Base-by-base conservation (phyloP, 2,329 filamentous ascomycete species). In the Akanthomyces dipterigenus region DNA sequence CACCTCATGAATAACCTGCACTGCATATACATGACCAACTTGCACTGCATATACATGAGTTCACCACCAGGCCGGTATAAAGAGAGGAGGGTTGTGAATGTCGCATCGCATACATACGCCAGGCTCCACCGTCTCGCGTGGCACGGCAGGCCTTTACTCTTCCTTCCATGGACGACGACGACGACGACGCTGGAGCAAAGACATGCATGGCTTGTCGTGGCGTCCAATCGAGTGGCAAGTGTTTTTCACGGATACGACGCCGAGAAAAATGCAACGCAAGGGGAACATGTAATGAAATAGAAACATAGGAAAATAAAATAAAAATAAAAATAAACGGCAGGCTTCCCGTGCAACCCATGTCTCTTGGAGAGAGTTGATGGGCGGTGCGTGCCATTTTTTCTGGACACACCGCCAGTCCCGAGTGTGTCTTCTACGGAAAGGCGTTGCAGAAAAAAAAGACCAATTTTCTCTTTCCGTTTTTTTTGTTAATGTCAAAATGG, bases 351-450 rank as follows among this genome's bases (percentile, higher is more conserved):
- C n/a, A 8, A 18, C 16, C 24, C 12, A 20, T 55, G 53, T 45
- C 53, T 26, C 8, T 36, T 1, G 3, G 12, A 31, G 6, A 22
- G 42, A 26, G n/a, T 11, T 54, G 16, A 34, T 57, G 20, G 43
- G 55, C 43, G 55, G 43, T 58, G 55, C 43, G 22, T 40, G 45
- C 31, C 55, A 49, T 45, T 58, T 49, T 48, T 40, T 38, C 12
- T 56, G 16, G 45, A 20, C 55, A 58, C 55, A 58, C 55, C 55
- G 55, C 55, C 55, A 58, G 31, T 34, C 31, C 5, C 31, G 8
- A n/a, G 7, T 9, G 31, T 34, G 31, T 34, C 31, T 34, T 34
- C 31, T 22, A 20, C 18, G 28, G 45, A 20, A 51, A n/a, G n/a
- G n/a, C n/a, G n/a, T 34, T 6, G 20, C 28, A 2, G 20, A 51